Base-by-base conservation (phyloP, 164 flowering plant species). In the Vitis rupestris region DNA sequence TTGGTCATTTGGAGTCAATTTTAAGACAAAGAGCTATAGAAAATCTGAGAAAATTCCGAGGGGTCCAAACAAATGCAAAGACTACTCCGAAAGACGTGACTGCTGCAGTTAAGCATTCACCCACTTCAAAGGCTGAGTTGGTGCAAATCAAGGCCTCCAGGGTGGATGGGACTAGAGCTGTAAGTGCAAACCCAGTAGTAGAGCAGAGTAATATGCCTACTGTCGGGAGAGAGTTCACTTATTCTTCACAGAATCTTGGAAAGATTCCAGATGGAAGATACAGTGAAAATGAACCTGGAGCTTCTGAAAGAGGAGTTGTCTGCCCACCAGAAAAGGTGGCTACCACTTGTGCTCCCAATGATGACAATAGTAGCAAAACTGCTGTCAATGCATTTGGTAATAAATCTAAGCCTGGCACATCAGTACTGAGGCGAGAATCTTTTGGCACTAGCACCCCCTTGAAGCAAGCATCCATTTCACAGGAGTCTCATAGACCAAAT, bases 1-100 rank as follows among this genome's bases (percentile, higher is more conserved):
- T 55, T 76, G 78, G 54, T 54, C 87, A 91, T 72, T 69, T 90
- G 73, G 99, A 91, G 80, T 69, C 81, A 30, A 65, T 80, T 62
- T 70, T 93, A 78, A 85, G 97, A 71, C 87, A 81, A 66, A 90
- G 79, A 73, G 98, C 98, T 54, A 74, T 95, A 79, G 97, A 95
- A 79, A 95, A 93, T 80, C 77, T 95, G 31, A 86, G 57, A 74
- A 92, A 74, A 72, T 91, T 89, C 50, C 84, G 82, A 29, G 81
- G 75, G 12, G 15, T 27, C n/a, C 71, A 72, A 47, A 73, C 55
- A 19, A 70, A 65, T 61, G 37, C 63, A 57, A 70, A 74, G 60
- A 10, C 58, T 27, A 49, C 70, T 64, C 53, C 65, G 51, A 73
- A 78, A 67, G 75, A 52, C 59, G 68, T 44, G 52, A 70, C 49